phyloP scores from a whole-genome alignment of 2,329 filamentous ascomycete genomes.

The Triangularia verruculosa region DNA sequence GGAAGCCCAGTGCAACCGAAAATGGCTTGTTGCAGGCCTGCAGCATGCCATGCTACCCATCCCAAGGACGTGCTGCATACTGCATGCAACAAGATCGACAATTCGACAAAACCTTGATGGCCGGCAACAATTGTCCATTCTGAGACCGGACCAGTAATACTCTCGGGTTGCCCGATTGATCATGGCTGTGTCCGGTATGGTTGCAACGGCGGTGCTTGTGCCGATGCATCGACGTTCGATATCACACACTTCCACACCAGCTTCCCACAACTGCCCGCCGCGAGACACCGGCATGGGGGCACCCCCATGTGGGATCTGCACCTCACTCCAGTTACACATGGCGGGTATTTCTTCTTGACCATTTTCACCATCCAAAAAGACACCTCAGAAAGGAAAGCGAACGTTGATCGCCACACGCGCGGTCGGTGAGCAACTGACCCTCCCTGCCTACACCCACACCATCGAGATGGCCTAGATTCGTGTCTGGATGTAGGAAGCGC shows the following conservation, averaged over 20 bases:
- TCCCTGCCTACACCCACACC: background rate
- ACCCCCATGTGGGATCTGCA: background rate
- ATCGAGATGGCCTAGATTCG: background rate
- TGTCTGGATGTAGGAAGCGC: background rate
- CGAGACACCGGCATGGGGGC: background rate
- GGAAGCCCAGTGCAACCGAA: background rate
- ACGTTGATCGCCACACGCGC: background rate
- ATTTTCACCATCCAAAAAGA: background rate
- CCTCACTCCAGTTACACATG: background rate
- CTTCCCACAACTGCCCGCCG: background rate
- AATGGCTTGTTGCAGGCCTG: background rate
- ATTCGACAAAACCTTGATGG: background rate
- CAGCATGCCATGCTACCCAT: conserved; percentile 2
- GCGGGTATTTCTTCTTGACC: background rate
- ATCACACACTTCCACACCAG: background rate
- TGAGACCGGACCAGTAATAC: background rate
- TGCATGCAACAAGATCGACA: conserved; percentile 17
- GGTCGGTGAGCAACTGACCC: background rate
- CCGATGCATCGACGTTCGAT: background rate
- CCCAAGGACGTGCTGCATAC: conserved; percentile 11
- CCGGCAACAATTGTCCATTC: conserved; percentile 4
- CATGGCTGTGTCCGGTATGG: background rate
- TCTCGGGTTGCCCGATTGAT: conserved; percentile 9
- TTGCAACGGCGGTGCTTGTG: conserved; percentile 8
- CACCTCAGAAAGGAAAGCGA: background rate